Conservation (phyloP, 2,329 filamentous ascomycete species). For the Cladosporium sp. region DNA sequence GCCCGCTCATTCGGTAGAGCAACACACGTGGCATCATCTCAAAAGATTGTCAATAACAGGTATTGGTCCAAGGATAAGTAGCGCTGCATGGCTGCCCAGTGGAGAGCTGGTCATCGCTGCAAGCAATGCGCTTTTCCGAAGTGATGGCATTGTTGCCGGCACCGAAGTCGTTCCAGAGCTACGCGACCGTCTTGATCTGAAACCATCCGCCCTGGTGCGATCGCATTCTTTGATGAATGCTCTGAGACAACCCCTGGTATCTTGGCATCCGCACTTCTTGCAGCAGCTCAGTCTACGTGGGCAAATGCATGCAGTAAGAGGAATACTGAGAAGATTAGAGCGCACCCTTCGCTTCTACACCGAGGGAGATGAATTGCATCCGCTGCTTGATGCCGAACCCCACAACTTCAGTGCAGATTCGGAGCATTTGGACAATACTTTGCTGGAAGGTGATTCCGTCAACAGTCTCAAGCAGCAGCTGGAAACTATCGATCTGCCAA, state of each 20-base stretch:
- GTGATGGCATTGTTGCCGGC: slow-evolving; percentile 68
- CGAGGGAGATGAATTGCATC: slow-evolving; percentile 74
- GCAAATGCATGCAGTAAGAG: slow-evolving; percentile 66
- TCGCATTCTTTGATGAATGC: slow-evolving; percentile 14
- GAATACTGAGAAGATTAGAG: slow-evolving; percentile 66
- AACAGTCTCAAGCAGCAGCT: slow-evolving; percentile 26
- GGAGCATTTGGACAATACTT: slow-evolving; percentile 22
- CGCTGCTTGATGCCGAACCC: slow-evolving; percentile 55
- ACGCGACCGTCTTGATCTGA: slow-evolving; percentile 9
- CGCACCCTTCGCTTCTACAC: slow-evolving; percentile 76
- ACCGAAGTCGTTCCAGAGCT: slow-evolving; percentile 49
- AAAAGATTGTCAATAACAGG: slow-evolving; percentile 23
- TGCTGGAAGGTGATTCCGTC: slow-evolving; percentile 19
- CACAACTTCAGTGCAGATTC: slow-evolving; percentile 45
- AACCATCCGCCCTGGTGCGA: neutral
- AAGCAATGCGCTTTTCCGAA: slow-evolving; percentile 85
- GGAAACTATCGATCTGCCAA: slow-evolving; percentile 48
- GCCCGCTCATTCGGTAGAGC: slow-evolving; percentile 1
- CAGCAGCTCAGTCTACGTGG: slow-evolving; percentile 81
- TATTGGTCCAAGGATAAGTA: slow-evolving; percentile 20
- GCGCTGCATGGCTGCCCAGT: slow-evolving; percentile 66
- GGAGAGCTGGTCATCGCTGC: slow-evolving; percentile 83
- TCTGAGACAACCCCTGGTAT: slow-evolving; percentile 79
- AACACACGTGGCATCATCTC: slow-evolving; percentile 23
- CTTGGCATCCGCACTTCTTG: slow-evolving; percentile 89